Conservation (phyloP, 176 grass and related monocot genomes). For the Carex kokanica region DNA sequence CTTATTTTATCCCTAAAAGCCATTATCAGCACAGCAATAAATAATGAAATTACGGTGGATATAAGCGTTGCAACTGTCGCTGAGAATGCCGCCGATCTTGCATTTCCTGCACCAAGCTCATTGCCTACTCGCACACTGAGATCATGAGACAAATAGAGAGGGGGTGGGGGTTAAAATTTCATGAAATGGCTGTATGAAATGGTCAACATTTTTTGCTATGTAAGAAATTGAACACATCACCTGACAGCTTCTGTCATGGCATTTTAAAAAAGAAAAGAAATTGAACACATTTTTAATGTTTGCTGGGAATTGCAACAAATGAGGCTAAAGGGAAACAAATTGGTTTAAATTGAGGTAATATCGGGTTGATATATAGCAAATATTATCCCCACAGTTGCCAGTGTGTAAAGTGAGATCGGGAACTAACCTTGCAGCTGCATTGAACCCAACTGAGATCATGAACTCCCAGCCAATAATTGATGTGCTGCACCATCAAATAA, state of each 20-base stretch:
- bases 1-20: constrained; percentile 66
- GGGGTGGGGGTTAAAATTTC: background rate
- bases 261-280: no score
- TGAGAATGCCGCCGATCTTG: constrained; percentile 68
- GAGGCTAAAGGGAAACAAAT: background rate
- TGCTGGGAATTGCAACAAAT: background rate
- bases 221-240: no score
- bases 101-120: constrained; percentile 79
- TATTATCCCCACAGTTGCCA: background rate
- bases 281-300: background rate
- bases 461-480: constrained; percentile 71
- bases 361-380: background rate
- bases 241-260: no score
- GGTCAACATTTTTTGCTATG: background rate
- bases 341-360: background rate
- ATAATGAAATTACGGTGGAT: constrained; percentile 44
- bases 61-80: constrained; percentile 49
- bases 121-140: constrained; percentile 72
- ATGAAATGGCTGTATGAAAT: background rate
- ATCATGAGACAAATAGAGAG: background rate
- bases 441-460: constrained; percentile 95
- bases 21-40: constrained; percentile 39
- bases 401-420: background rate
- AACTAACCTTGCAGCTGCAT: constrained; percentile 71
- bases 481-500: constrained; percentile 47